These are phyloP conservation scores for Primulina eburnea DNA, from an alignment of 257 asterid species.

Conservation along the genomic window DNA sequence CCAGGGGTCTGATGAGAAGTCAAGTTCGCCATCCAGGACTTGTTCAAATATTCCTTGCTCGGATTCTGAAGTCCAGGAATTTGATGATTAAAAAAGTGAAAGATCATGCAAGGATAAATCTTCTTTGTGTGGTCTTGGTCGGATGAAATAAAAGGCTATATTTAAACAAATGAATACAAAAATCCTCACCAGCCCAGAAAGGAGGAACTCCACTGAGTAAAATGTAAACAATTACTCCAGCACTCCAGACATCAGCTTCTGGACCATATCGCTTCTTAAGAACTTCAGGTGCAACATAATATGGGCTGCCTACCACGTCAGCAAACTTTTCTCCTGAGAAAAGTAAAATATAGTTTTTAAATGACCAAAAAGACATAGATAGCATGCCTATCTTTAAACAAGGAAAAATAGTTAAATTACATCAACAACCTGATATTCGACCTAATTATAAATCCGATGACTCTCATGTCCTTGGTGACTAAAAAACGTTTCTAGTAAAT, in stretches of 20 bases:
- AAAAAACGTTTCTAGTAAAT: neutral
- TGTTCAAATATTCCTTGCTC: constrained; percentile 94
- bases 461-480: neutral
- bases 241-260: constrained; percentile 98
- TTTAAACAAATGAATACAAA: neutral
- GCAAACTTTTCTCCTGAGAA: constrained; percentile 69
- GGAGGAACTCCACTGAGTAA: constrained; percentile 97
- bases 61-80: constrained; percentile 40
- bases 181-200: constrained; percentile 86
- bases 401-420: neutral
- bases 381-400: neutral
- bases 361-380: neutral
- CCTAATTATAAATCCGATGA: neutral
- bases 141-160: neutral
- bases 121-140: constrained; percentile 7
- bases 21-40: constrained; percentile 93
- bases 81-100: neutral
- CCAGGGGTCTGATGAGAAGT: constrained; percentile 90
- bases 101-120: neutral
- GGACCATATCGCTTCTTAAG: constrained; percentile 83
- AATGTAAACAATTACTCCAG: constrained; percentile 92
- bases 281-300: constrained; percentile 96
- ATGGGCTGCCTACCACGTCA: constrained; percentile 96
- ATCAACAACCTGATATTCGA: neutral
- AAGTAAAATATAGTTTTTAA: neutral